Evolutionary conservation across 208 protist genomes (phyloP), one percentile per base, ranked within the genome.

Genomic region (Trypanosoma lewisi): DNA sequence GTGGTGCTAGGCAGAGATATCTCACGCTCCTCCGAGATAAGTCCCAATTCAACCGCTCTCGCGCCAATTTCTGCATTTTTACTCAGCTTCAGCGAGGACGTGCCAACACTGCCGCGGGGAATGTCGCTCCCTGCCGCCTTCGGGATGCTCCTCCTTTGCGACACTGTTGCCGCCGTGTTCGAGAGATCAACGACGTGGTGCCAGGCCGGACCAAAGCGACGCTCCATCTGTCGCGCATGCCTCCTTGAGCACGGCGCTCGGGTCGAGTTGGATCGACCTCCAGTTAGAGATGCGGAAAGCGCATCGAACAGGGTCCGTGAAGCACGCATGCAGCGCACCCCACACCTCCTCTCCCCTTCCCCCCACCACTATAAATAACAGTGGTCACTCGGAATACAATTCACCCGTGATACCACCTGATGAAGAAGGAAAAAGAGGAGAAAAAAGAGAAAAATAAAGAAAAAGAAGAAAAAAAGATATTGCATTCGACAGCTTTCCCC

Each of bases 171-270:
- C 31, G n/a, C 42, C 16, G 41, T 21, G 30, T n/a, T 16, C n/a
- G 34, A 27, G 30, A 49, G 21, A 28, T 31, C 61, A n/a, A 33
- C 61, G n/a, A 33, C 53, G 48, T 83, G 85, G 25, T 78, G 77
- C 83, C 77, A 83, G 48, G 82, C 39, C 21, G 73, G 73, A 4
- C 77, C 80, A 68, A 65, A 81, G 16, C 31, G 57, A 5, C 68
- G 72, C 64, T 82, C 72, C 19, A 80, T 71, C 41, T 90, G 80
- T 5, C 80, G 70, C 62, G 55, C 47, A n/a, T 75, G 58, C 4
- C 78, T 73, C 14, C 73, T 54, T n/a, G 65, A 78, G 11, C 11
- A 48, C 31, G 48, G 2, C 14, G 4, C 59, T 30, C 47, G 59
- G 9, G 17, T 4, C 28, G 36, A 17, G 48, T 47, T 41, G 6